These are phyloP conservation scores for Pterulicium gracile DNA, from an alignment of 1,284 basidiomycete genomes.

Conservation along the genomic window DNA sequence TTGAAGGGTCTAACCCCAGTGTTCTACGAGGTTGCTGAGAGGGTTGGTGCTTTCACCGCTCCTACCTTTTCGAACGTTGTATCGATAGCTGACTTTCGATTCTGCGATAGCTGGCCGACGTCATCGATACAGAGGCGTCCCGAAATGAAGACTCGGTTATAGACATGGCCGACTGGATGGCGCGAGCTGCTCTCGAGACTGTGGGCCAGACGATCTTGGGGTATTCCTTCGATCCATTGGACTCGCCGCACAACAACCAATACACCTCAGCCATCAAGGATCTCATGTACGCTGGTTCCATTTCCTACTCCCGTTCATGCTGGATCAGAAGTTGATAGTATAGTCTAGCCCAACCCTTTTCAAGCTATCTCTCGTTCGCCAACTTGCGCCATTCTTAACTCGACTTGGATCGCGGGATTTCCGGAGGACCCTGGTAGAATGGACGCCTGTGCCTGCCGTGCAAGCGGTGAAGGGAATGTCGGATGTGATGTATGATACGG, in stretches of 20 bases:
- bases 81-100: no score
- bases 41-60: conserved; percentile 17
- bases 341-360: conserved; percentile 32
- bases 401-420: conserved; percentile 30
- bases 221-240: conserved; percentile 40
- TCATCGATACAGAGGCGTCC: conserved; percentile 17
- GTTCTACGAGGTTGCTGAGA: conserved; percentile 34
- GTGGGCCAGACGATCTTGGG: conserved; percentile 38
- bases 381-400: conserved; percentile 36
- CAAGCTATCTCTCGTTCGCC: conserved; percentile 31
- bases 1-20: conserved; percentile 33
- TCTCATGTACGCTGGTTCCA: conserved; percentile 27
- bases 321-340: no score
- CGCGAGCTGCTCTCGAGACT: conserved; percentile 37
- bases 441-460: conserved; percentile 28
- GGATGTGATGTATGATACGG: conserved; percentile 36
- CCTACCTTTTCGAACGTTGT: no score
- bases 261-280: conserved; percentile 38
- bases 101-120: conserved; percentile 19
- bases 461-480: conserved; percentile 33
- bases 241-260: conserved; percentile 29
- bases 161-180: conserved; percentile 40
- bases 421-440: conserved; percentile 33
- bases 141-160: conserved; percentile 17
- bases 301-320: no score